Base-by-base conservation (phyloP, 352 stramenopile genomes). In the Plasmopara halstedii region DNA sequence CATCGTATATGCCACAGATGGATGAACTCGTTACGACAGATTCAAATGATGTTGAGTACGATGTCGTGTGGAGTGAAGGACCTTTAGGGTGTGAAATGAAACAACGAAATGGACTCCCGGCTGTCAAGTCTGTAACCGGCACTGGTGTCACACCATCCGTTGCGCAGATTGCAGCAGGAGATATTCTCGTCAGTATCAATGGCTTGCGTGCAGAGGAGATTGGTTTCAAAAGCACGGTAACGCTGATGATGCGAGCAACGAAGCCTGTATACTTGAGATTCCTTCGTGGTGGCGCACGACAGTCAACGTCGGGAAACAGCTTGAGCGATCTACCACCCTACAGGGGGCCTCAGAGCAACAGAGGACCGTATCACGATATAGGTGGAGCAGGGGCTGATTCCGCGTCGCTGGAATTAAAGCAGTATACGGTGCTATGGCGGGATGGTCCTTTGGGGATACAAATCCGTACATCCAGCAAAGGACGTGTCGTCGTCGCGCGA, bases 201-300 rank as follows among this genome's bases (percentile, higher is more conserved):
- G 78, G 80, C 1, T 60, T 85, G 19, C 58, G 64, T n/a, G 81
- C 78, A 4, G 67, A 79, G n/a, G 61, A 75, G 18, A 88, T 90
- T 40, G 76, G 81, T 8, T 93, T 90, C 50, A 83, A 83, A 37
- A 81, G 69, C 36, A 81, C 80, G 4, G 73, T 93, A 1, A 76
- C 74, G 23, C 67, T 80, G 3, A 80, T 90, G 58, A 80, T 85
- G 62, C 65, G 71, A 11, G 73, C 77, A 0, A 70, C 78, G 2
- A 93, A 93, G 51, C 81, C 81, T 0, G 70, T 93, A 13, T 82
- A 80, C 25, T 53, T 93, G 50, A 60, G 81, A 1, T 90, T 90
- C 47, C 59, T 67, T 11, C 71, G 76, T 18, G 47, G 44, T 26
- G 60, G 60, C 11, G 51, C 50, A 29, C 57, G 53, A 22, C 62